Base-by-base conservation (phyloP, 225 moss, liverwort and hornwort genomes). In the Anthoceros angustus region DNA sequence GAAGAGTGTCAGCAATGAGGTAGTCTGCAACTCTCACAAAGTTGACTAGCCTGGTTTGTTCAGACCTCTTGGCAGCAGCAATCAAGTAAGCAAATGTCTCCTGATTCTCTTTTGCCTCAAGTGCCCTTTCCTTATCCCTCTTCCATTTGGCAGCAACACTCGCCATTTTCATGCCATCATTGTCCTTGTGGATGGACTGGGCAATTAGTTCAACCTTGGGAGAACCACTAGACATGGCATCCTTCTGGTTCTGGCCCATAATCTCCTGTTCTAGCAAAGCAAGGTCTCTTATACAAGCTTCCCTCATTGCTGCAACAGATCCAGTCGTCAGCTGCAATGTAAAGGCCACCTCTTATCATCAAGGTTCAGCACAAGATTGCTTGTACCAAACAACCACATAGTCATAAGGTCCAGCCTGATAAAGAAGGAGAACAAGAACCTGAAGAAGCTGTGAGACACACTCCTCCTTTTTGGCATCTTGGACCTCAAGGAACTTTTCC, bases 1-100 rank as follows among this genome's bases (percentile, higher is more conserved):
- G 81, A 2, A 95, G 75, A 5, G 80, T 81, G 69, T 88, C 82
- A 0, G 69, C 70, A 4, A 95, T 68, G 0, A 95, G 74, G 55
- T 95, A 95, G 82, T 95, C 94, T 0, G 74, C 73, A 0, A 95
- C 64, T 64, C 88, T 82, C 0, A 95, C 85, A 76, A 87, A 90
- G 70, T 72, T 82, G 1, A 86, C 63, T 0, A 95, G 77, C 16
- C 86, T 77, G 39, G 73, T 70, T 74, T 95, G 94, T 67, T 95
- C 80, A 0, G 74, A 80, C 66, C 83, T 75, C 67, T 90, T 95
- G 0, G 90, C 82, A 18, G 88, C 90, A 12, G 75, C 86, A 46
- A 90, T 86, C 7, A 95, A 73, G 64, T 86, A 88, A 0, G 62
- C 83, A 12, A 84, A 86, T 0, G 72, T 82, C 39, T 90, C 87